Percentiles rank a stretch among this genome's conserved stretches.
Evolutionary conservation across 75 land plant species (phyloP).

Genomic region (Pinus tabuliformis): DNA sequence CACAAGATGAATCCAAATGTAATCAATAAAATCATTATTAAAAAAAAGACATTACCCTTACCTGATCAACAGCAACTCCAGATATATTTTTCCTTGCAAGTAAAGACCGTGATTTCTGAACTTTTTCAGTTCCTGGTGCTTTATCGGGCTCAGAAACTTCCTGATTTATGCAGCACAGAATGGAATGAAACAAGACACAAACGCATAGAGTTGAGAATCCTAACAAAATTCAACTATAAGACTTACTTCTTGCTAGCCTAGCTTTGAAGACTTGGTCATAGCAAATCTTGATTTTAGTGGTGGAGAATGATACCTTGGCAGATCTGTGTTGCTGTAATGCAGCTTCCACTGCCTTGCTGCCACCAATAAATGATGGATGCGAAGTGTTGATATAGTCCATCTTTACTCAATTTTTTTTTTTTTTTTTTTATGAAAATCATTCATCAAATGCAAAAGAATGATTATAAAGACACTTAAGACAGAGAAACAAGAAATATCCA

Average conservation of each 20-base stretch:
- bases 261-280: not conserved
- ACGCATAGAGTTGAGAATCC: not conserved
- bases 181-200: not conserved
- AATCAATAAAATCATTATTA: not conserved
- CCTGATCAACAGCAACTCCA: conserved; percentile 59
- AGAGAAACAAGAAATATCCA: not conserved
- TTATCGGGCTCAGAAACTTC: conserved; percentile 42
- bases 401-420: conserved; percentile 24
- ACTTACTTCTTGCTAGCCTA: not conserved
- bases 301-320: conserved; percentile 43
- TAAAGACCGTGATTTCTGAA: conserved; percentile 63
- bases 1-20: not conserved
- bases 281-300: conserved; percentile 55
- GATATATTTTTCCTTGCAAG: conserved; percentile 64
- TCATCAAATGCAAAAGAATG: not conserved
- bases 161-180: conserved; percentile 14
- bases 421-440: not conserved
- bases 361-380: conserved; percentile 93
- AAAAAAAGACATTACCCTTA: conserved; percentile 13
- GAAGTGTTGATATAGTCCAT: conserved; percentile 99
- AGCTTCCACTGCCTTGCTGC: conserved; percentile 87
- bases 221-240: not conserved
- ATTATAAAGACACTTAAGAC: not conserved
- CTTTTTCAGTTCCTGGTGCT: conserved; percentile 38
- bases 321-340: conserved; percentile 72